Base-by-base conservation (phyloP, 768 basidiomycete genomes). In the Symmetrospora coprosmae region DNA sequence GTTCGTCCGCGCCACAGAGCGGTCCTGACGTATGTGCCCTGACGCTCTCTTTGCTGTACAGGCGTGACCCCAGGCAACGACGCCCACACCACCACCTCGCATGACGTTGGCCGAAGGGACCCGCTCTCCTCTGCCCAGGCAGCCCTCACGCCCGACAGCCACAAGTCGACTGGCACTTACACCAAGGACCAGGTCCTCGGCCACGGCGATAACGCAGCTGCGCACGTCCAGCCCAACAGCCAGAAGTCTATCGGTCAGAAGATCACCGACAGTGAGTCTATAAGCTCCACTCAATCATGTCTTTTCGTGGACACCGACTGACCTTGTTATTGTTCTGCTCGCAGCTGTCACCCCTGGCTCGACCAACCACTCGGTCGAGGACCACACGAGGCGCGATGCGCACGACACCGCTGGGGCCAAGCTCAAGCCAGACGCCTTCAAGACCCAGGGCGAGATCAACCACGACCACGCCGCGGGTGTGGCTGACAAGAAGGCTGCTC, bases 51-150 rank as follows among this genome's bases (percentile, higher is more conserved):
- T 9, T 34, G 33, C 11, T 34, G 7, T 30, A 31, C 51, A 58
- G 55, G 27, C 31, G 39, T 58, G 8, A 46, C 55, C 3, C 55
- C 55, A 3, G 55, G 37, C 30, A 58, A 58, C 30, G 37, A 31
- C 23, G n/a, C 55, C 16, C 51, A 53, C 37, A n/a, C n/a, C 34
- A 23, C 16, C 55, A 58, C 31, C 23, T 46, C 43, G 55, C n/a
- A 30, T 28, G 43, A 58, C 40, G 31, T 28, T 8, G 41, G 23
- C 43, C 41, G 55, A 34, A 39, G 46, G 23, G 25, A 43, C 2
- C 40, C 52, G 16, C 34, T 41, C 28, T 39, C 43, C 19, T 30
- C 28, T 3, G n/a, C 33, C 8, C 23, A 25, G 28, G 55, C 55
- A 5, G 43, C 40, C 19, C 6, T 58, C 9, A 41, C 31, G 5